Conservation (phyloP, 805 yeast genomes). For the Priceomyces carsonii region DNA sequence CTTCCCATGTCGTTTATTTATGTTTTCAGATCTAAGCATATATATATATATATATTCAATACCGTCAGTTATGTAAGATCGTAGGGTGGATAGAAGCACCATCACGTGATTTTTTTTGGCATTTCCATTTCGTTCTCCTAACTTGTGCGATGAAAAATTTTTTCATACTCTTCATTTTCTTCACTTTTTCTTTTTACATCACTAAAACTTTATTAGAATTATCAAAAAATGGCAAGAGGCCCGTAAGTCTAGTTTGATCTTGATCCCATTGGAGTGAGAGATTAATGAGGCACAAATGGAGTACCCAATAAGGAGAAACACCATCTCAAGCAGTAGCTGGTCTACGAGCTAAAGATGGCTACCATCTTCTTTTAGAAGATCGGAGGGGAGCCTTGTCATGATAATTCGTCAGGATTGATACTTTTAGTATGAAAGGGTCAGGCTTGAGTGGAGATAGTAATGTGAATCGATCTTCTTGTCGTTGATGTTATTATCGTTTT, state of each 20-base stretch:
- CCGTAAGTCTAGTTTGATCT: conserved; percentile 41
- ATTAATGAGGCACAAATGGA: background rate
- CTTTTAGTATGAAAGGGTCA: too few species aligned
- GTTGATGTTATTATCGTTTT: too few species aligned
- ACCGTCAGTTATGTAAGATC: too few species aligned
- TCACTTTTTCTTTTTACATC: conserved; percentile 11
- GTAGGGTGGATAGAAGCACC: too few species aligned
- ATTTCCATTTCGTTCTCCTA: too few species aligned
- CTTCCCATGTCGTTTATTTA: too few species aligned
- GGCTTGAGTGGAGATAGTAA: too few species aligned
- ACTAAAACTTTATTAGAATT: conserved; percentile 17
- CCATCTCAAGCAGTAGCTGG: conserved; percentile 5
- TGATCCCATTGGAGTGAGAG: background rate
- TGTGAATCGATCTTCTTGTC: too few species aligned
- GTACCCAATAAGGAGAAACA: conserved; percentile 4
- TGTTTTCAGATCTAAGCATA: too few species aligned
- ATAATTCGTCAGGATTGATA: conserved; percentile 27
- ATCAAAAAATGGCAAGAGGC: conserved; percentile 54
- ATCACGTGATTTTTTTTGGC: too few species aligned
- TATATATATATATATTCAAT: too few species aligned
- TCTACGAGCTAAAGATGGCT: conserved; percentile 4
- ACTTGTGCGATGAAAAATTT: conserved; percentile 8
- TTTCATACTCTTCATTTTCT: conserved; percentile 10
- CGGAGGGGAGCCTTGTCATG: conserved; percentile 54
- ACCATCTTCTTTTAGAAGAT: conserved; percentile 15